phyloP scores from a whole-genome alignment of 2,329 filamentous ascomycete species.

The Beauveria asiatica region DNA sequence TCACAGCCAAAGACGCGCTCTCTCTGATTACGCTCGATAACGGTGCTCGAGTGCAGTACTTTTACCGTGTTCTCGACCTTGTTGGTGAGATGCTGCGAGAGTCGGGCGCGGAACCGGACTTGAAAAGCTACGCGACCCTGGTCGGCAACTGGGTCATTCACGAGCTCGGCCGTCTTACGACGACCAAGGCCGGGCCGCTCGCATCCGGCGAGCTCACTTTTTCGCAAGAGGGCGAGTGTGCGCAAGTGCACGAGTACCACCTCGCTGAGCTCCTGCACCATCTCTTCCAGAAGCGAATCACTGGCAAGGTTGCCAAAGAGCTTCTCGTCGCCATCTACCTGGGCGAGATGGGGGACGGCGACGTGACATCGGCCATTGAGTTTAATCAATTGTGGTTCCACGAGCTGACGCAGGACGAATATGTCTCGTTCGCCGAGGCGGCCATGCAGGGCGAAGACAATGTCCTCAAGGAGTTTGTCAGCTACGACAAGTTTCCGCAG shows the following conservation, averaged over 20 bases:
- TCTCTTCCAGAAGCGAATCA: constrained; percentile 41
- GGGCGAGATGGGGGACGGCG: constrained; percentile 32
- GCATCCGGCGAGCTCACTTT: constrained; percentile 36
- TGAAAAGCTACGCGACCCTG: constrained; percentile 35
- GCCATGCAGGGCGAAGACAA: constrained; percentile 38
- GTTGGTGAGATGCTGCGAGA: constrained; percentile 27
- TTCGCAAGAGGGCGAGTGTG: constrained; percentile 38
- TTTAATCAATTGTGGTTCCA: constrained; percentile 45
- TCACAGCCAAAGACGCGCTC: constrained; percentile 75
- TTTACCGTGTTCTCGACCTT: constrained; percentile 54
- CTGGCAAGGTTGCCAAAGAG: constrained; percentile 49
- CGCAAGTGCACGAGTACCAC: constrained; percentile 34
- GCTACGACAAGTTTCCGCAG: constrained; percentile 38
- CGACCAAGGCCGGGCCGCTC: constrained; percentile 33
- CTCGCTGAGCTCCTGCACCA: constrained; percentile 44
- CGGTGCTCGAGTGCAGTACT: constrained; percentile 75
- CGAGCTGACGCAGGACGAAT: constrained; percentile 40
- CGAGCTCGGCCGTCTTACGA: constrained; percentile 61
- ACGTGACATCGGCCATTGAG: constrained; percentile 36
- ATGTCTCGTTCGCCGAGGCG: constrained; percentile 35
- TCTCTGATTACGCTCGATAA: constrained; percentile 70
- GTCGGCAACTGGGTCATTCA: constrained; percentile 64
- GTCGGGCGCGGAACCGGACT: constrained; percentile 15
- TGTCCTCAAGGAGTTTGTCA: constrained; percentile 37
- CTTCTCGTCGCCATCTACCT: constrained; percentile 45